These are phyloP conservation scores for Thuidium tamariscinum DNA, from an alignment of 225 moss, liverwort and hornwort species.

Conservation along the genomic window DNA sequence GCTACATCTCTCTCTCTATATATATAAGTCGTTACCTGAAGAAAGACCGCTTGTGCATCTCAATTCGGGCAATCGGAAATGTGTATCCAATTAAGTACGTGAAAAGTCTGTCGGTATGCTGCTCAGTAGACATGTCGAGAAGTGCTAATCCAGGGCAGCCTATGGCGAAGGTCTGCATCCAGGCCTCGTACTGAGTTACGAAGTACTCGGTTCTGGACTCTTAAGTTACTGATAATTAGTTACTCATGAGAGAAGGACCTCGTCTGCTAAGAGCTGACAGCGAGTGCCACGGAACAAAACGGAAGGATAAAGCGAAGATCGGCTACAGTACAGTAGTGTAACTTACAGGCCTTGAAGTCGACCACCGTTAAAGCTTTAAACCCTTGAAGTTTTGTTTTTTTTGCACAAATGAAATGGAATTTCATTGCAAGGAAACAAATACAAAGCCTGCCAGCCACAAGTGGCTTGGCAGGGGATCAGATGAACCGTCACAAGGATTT, in stretches of 20 bases:
- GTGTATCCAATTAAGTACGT: background rate
- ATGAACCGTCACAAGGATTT: too few species aligned
- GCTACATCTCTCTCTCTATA: too few species aligned
- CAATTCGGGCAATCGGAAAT: background rate
- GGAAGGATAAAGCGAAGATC: background rate
- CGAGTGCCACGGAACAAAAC: background rate
- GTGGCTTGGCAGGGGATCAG: too few species aligned
- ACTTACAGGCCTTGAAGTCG: too few species aligned
- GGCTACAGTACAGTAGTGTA: too few species aligned
- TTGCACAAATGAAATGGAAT: too few species aligned
- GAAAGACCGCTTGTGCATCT: background rate
- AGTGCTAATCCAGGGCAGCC: background rate
- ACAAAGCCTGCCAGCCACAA: too few species aligned
- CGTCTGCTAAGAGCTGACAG: background rate
- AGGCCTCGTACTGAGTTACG: background rate
- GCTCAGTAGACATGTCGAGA: background rate
- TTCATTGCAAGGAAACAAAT: too few species aligned
- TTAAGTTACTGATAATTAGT: too few species aligned
- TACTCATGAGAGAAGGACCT: background rate
- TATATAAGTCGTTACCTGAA: too few species aligned
- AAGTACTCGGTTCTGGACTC: background rate
- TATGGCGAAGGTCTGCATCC: background rate
- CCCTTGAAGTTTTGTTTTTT: too few species aligned
- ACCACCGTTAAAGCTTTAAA: too few species aligned
- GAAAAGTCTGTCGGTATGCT: background rate